A percentile compares a stretch with the other conserved stretches of the same genome.
Conservation (phyloP, 164 flowering plant species). For the Malania oleifera region DNA sequence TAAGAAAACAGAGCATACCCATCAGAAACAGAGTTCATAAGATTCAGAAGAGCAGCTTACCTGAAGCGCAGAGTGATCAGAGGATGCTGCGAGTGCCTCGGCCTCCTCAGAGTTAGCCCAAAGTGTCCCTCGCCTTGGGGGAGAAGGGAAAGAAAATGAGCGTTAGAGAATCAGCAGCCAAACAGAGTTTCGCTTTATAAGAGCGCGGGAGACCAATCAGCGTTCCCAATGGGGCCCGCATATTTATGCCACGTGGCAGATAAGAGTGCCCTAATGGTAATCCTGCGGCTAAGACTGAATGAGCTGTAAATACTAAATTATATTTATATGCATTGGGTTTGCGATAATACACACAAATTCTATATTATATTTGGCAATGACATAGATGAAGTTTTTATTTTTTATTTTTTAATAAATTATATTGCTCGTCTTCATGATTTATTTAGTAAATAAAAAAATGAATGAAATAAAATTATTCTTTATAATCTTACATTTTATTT, state of each 20-base stretch:
- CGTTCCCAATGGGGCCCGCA: slow-evolving; percentile 18
- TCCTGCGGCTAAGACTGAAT: slow-evolving; percentile 19
- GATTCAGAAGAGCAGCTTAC: slow-evolving; percentile 14
- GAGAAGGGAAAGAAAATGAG: background rate
- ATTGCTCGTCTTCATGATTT: no score
- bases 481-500: no score
- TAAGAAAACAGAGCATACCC: no score
- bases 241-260: slow-evolving; percentile 26
- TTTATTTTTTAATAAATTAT: no score
- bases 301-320: background rate
- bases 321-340: background rate
- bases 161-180: background rate
- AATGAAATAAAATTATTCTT: no score
- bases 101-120: background rate
- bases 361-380: background rate
- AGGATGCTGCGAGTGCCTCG: background rate
- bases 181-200: slow-evolving; percentile 21
- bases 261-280: slow-evolving; percentile 18
- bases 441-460: no score
- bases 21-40: no score
- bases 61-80: background rate
- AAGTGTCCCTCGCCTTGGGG: background rate
- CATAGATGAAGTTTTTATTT: no score
- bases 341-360: background rate
- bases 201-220: slow-evolving; percentile 37